A percentile compares a stretch with the other conserved stretches of the same genome.
Evolutionary conservation across 352 stramenopile genomes (phyloP).

Genomic region (Pythium phragmiticola): DNA sequence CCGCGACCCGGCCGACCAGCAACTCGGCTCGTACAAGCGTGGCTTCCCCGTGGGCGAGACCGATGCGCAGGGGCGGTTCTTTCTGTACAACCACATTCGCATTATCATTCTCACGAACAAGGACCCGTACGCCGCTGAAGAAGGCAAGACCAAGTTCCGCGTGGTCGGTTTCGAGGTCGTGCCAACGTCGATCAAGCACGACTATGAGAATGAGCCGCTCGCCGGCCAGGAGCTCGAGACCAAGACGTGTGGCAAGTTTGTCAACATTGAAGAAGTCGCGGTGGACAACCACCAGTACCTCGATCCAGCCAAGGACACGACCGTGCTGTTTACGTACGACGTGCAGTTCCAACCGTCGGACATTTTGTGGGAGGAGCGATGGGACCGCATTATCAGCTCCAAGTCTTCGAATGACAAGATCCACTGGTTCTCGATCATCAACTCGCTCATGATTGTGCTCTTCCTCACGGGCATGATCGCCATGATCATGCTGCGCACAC

Average conservation of each 20-base stretch:
- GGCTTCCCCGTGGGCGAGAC: conserved; percentile 93
- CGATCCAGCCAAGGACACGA: conserved; percentile 59
- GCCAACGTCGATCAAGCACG: conserved; percentile 93
- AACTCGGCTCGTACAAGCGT: conserved; percentile 82
- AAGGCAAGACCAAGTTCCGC: conserved; percentile 70
- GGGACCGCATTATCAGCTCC: conserved; percentile 99
- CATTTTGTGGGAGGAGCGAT: conserved; percentile 96
- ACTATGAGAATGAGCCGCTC: conserved; percentile 83
- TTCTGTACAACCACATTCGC: conserved; percentile 98
- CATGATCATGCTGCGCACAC: conserved; percentile 99
- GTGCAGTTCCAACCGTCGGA: conserved; percentile 95
- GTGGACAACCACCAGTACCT: conserved; percentile 86
- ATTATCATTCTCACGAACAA: conserved; percentile 93
- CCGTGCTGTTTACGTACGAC: conserved; percentile 99
- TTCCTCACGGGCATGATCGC: conserved; percentile 99
- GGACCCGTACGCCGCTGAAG: conserved; percentile 72
- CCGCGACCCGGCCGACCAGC: conserved; percentile 70
- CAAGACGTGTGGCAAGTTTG: conserved; percentile 86
- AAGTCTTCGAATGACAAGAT: conserved; percentile 97
- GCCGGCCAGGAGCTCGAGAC: conserved; percentile 78
- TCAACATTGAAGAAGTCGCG: conserved; percentile 82
- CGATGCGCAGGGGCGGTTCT: conserved; percentile 90
- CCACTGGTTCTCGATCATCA: conserved; percentile 99
- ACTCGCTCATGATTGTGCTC: conserved; percentile 99
- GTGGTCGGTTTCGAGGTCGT: conserved; percentile 97